A percentile compares a stretch with the other conserved stretches of the same genome.
phyloP scores from a whole-genome alignment of 2,329 filamentous ascomycete genomes.

The Penicillium sp. region DNA sequence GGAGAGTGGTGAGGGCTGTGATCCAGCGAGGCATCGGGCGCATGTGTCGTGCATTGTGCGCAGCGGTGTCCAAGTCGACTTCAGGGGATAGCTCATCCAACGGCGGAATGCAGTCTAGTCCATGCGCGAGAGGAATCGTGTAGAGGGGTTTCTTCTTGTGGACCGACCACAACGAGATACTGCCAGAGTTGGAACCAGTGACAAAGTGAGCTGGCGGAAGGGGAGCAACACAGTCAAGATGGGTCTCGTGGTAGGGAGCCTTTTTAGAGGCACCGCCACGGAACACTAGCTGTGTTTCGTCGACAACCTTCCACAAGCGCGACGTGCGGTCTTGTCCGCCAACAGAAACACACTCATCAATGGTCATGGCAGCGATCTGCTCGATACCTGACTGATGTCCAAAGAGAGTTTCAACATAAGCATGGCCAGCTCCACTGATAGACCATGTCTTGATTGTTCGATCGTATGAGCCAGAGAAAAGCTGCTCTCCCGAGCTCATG shows the following conservation, averaged over 20 bases:
- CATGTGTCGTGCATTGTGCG: conserved; percentile 47
- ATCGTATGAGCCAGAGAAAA: conserved; percentile 90
- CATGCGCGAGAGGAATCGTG: conserved; percentile 80
- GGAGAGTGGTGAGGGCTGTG: conserved; percentile 82
- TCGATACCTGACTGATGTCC: conserved; percentile 92
- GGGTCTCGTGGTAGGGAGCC: conserved; percentile 70
- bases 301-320: conserved; percentile 91
- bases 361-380: conserved; percentile 78
- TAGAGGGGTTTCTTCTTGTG: conserved; percentile 94
- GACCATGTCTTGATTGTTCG: conserved; percentile 96
- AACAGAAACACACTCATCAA: conserved; percentile 89
- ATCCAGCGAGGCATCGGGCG: conserved; percentile 79
- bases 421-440: conserved; percentile 74
- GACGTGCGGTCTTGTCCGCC: conserved; percentile 90
- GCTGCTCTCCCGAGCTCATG: conserved; percentile 69
- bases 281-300: conserved; percentile 95
- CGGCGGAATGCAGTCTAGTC: conserved; percentile 72
- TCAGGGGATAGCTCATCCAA: conserved; percentile 76
- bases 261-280: conserved; percentile 68
- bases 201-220: conserved; percentile 90
- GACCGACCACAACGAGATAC: conserved; percentile 82
- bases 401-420: conserved; percentile 94
- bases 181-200: conserved; percentile 90
- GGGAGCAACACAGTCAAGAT: conserved; percentile 89
- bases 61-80: conserved; percentile 61